phyloP scores from a whole-genome alignment of 768 basidiomycete genomes.

The Suillus luteus region DNA sequence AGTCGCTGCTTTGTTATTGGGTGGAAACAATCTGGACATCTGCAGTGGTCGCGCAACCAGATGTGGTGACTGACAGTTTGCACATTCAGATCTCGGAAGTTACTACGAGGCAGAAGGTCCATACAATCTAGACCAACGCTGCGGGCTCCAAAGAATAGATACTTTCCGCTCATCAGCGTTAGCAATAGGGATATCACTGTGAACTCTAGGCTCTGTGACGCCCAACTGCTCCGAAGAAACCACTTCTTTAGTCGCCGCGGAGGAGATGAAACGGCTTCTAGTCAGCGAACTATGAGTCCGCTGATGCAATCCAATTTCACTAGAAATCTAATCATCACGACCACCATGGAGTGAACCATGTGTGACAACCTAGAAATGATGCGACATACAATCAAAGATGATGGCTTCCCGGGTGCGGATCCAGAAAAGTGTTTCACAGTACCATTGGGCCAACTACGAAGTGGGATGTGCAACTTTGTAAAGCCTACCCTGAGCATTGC shows the following conservation, averaged over 20 bases:
- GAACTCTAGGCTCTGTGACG: conserved; percentile 17
- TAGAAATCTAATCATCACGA: not conserved
- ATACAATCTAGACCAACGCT: conserved; percentile 77
- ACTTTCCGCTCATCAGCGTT: conserved; percentile 62
- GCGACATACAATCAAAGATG: not conserved
- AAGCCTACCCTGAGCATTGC: not conserved
- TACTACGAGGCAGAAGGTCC: conserved; percentile 28
- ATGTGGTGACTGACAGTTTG: conserved; percentile 69
- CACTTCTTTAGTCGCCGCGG: conserved; percentile 4
- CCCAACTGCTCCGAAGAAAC: conserved; percentile 34
- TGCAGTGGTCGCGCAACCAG: conserved; percentile 92
- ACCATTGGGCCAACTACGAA: not conserved
- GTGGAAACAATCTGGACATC: conserved; percentile 87
- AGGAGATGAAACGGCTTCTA: conserved; percentile 1
- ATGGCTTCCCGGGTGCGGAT: not conserved
- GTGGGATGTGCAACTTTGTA: not conserved
- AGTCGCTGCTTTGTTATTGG: conserved; percentile 88
- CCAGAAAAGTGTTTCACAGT: not conserved
- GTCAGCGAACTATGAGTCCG: not conserved
- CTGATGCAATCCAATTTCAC: not conserved
- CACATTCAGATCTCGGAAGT: conserved; percentile 3
- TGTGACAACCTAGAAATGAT: not conserved
- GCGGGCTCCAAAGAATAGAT: conserved; percentile 71
- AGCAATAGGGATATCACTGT: conserved; percentile 48
- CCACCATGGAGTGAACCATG: not conserved